Evolutionary conservation across 2,329 filamentous ascomycete species (phyloP), one percentile per base, ranked within the genome.

Genomic region (Calonectria honghensis): DNA sequence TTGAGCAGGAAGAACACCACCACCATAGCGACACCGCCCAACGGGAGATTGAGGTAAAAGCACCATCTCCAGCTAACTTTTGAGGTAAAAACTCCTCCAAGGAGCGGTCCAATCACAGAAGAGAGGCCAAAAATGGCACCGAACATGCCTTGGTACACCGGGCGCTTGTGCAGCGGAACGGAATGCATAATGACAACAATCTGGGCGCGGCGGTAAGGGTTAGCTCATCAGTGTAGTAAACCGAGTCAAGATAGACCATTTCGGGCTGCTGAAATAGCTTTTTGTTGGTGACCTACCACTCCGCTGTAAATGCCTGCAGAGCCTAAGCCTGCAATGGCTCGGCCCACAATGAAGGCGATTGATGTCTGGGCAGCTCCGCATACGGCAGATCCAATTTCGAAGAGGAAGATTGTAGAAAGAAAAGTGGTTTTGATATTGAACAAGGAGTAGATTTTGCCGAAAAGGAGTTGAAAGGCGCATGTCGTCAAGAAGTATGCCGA

Each of bases 281-380:
- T 4, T 14, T 2, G 6, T 20, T 18, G 14, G n/a, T 27, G 20
- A 74, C 75, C 71, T 41, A 78, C 70, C 16, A 64, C 86, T 20
- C 89, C 89, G 0, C 88, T 87, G 78, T 90, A 89, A 77, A 91
- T 89, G 66, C 89, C 89, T 4, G 88, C 88, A 3, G 87, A 86
- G 1, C 88, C 89, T 5, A 89, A 67, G 9, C 89, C 89, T n/a
- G 89, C 88, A 54, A 90, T 84, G 45, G 89, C 88, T 50, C 89
- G 86, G 27, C 89, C 89, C 31, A 87, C 75, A 72, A 91, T 90
- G 75, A 91, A 88, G 45, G 85, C 83, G 20, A 84, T 81, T 7
- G 89, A 90, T 71, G 78, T 87, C 2, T 73, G 76, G 1, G 76
- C 76, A 10, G 73, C 77, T 11, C 81, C 84, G 64, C 82, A 85